A percentile compares a stretch with the other conserved stretches of the same genome.
Evolutionary conservation across 2,329 filamentous ascomycete genomes (phyloP).

Genomic region (Cryphonectria japonica): DNA sequence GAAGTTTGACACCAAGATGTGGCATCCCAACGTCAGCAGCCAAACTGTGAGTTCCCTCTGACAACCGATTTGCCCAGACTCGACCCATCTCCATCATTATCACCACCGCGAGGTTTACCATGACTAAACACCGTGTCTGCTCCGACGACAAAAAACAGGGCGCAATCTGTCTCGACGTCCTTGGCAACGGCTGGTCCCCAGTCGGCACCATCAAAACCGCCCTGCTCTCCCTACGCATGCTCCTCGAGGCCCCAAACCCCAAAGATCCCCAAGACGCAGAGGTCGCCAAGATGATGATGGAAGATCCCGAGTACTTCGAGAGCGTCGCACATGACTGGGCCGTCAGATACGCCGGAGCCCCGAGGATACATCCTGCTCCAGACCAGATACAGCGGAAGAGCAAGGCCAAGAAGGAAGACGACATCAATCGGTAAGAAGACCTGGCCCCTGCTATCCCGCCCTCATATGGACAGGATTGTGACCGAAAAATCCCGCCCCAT

Average conservation of each 20-base stretch:
- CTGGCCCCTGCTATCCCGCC: too few species aligned
- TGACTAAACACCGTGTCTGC: background rate
- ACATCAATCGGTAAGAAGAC: constrained; percentile 50
- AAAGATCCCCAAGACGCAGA: constrained; percentile 97
- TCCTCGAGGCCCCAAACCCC: constrained; percentile 91
- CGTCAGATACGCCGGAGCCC: constrained; percentile 78
- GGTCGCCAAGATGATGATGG: constrained; percentile 87
- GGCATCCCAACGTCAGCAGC: constrained; percentile 96
- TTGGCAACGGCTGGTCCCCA: constrained; percentile 89
- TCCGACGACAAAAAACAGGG: constrained; percentile 58
- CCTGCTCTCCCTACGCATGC: constrained; percentile 87
- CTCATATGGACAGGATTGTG: background rate
- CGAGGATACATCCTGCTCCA: constrained; percentile 46
- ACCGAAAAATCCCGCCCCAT: background rate
- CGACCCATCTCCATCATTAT: background rate
- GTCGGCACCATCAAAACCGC: constrained; percentile 96
- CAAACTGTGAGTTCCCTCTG: constrained; percentile 70
- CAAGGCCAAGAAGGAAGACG: constrained; percentile 55
- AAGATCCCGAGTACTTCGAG: constrained; percentile 77
- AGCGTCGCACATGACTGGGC: constrained; percentile 90
- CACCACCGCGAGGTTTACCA: background rate
- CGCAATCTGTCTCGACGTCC: constrained; percentile 93
- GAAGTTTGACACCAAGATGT: constrained; percentile 90
- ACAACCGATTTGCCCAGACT: background rate
- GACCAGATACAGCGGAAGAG: constrained; percentile 52